Evolutionary conservation across 306 rosid genomes (phyloP).

Genomic region (Crataegus laevigata): DNA sequence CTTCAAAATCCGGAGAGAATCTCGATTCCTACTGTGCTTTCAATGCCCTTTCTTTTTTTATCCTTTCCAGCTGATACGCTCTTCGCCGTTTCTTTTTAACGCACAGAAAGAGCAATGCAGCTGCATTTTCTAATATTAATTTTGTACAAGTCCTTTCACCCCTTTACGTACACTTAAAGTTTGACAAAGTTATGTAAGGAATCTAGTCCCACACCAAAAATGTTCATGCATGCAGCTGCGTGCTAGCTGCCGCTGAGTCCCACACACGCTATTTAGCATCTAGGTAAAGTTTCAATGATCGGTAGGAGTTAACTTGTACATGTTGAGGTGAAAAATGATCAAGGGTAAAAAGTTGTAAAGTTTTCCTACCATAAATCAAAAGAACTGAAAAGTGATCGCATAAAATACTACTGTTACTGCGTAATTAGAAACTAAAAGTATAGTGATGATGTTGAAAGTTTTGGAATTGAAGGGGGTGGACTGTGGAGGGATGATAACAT

Average conservation of each 20-base stretch:
- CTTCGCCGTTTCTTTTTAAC: background rate
- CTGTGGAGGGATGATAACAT: background rate
- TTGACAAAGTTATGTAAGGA: background rate
- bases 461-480: background rate
- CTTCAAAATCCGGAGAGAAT: no score
- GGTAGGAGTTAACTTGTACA: background rate
- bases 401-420: no score
- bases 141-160: background rate
- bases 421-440: background rate
- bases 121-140: background rate
- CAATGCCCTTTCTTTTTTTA: background rate
- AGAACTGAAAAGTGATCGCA: no score
- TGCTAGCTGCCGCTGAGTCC: background rate
- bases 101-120: background rate
- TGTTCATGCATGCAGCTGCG: background rate
- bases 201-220: background rate
- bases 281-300: background rate
- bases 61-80: background rate
- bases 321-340: no score
- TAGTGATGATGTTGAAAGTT: background rate
- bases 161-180: background rate
- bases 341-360: no score
- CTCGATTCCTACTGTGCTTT: background rate
- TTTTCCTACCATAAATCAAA: no score
- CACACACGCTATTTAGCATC: background rate